Base-by-base conservation (phyloP, 2,329 filamentous ascomycete species). In the Stachybotrys echinatus region DNA sequence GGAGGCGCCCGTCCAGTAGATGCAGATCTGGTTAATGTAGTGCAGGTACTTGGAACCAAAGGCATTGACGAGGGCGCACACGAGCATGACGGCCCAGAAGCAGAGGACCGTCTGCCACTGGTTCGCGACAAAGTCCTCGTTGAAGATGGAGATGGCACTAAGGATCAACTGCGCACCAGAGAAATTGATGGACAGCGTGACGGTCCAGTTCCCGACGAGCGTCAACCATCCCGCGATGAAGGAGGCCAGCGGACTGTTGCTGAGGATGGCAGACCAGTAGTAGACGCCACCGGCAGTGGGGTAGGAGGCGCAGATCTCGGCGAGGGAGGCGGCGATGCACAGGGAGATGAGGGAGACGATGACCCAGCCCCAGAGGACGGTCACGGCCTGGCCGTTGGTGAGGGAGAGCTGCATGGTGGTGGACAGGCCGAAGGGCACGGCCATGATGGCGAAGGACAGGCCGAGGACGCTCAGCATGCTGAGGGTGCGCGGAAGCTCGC, bases 191-290 rank as follows among this genome's bases (percentile, higher is more conserved):
- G 84, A 87, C 34, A 87, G 81, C 1, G 83, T 84, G 44, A 89
- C 70, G 23, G 82, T 82, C 59, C 87, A 84, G 81, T 87, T 89
- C 43, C 85, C 85, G 31, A 84, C 84, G 48, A 85, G 80, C 54
- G 83, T 86, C 57, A 85, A 86, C 86, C 86, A 90, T 43, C 86
- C 87, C 2, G 85, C 88, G 52, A 85, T 77, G 74, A 85, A 90
- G 45, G 83, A 86, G 34, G 88, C 76, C 21, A 83, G 65, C 0
- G 83, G 81, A 22, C 81, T 79, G 74, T 79, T 83, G 51, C 79
- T 76, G 55, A 89, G 75, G 60, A 82, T 73, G 50, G 86, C 84
- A 7, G 84, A 85, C 86, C 86, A 89, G 67, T 89, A 85, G 60
- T 89, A 89, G 65, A 86, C 78, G 23, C 80, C 83, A 56, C 80